These are phyloP conservation scores for Daldinia bambusicola DNA, from an alignment of 495 filamentous ascomycete species.

Conservation along the genomic window DNA sequence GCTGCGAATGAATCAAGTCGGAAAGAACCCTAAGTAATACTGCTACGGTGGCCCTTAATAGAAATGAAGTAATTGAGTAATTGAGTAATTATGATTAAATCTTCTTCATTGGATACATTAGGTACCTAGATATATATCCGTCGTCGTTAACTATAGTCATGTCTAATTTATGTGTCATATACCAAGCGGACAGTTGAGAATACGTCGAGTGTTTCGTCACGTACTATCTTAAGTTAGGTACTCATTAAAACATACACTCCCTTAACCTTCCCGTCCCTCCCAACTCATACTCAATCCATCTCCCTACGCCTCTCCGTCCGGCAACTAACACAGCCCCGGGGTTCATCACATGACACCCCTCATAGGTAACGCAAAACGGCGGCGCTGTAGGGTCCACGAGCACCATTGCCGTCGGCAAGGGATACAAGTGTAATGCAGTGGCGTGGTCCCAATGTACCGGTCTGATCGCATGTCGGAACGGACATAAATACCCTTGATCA, in stretches of 20 bases:
- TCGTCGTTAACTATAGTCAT: slow-evolving; percentile 14
- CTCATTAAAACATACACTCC: slow-evolving; percentile 57
- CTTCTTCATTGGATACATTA: neutral
- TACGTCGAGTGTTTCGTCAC: neutral
- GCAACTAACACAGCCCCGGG: slow-evolving; percentile 78
- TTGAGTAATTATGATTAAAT: slow-evolving; percentile 13
- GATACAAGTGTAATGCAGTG: slow-evolving; percentile 78
- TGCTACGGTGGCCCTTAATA: slow-evolving; percentile 24
- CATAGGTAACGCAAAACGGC: slow-evolving; percentile 87
- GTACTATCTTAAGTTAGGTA: neutral
- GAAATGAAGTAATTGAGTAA: slow-evolving; percentile 18
- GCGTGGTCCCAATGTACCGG: slow-evolving; percentile 92
- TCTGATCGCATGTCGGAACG: slow-evolving; percentile 78
- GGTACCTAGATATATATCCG: slow-evolving; percentile 1
- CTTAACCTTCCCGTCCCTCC: slow-evolving; percentile 59
- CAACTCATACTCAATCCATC: slow-evolving; percentile 89
- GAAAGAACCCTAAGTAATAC: slow-evolving; percentile 29
- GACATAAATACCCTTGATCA: slow-evolving; percentile 89
- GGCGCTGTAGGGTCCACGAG: slow-evolving; percentile 82
- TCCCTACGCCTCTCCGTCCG: slow-evolving; percentile 68
- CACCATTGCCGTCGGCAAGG: slow-evolving; percentile 83
- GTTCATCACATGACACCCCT: slow-evolving; percentile 96
- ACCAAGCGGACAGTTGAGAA: neutral
- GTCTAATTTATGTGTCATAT: slow-evolving; percentile 2
- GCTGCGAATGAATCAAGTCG: slow-evolving; percentile 22